phyloP scores from a whole-genome alignment of 2,329 filamentous ascomycete genomes.

The Penicillium sp. region DNA sequence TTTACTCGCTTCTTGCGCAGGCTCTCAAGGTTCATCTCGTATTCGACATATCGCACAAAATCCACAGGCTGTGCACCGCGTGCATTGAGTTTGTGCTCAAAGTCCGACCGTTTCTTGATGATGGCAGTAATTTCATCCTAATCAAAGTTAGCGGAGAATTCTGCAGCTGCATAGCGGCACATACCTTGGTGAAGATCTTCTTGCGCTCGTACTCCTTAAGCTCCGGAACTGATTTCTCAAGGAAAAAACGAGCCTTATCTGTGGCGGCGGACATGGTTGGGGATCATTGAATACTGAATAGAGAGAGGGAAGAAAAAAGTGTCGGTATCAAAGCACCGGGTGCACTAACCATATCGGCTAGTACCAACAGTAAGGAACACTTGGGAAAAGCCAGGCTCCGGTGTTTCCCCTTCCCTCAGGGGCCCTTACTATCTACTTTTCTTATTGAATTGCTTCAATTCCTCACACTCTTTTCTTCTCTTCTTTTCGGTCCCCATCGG shows the following conservation, averaged over 20 bases:
- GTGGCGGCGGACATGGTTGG: conserved; percentile 70
- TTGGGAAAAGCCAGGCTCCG: conserved; percentile 20
- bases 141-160: conserved; percentile 9
- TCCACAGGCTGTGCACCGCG: conserved; percentile 70
- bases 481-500: conserved; percentile 4
- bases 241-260: conserved; percentile 91
- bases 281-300: conserved; percentile 5
- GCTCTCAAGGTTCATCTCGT: conserved; percentile 63
- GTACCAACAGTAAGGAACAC: conserved; percentile 7
- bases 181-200: conserved; percentile 76
- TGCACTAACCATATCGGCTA: conserved; percentile 17
- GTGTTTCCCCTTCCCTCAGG: conserved; percentile 29
- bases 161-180: conserved; percentile 13
- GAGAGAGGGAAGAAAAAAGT: conserved; percentile 27
- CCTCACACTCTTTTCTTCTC: conserved; percentile 10
- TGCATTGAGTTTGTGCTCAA: conserved; percentile 84
- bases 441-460: conserved; percentile 23
- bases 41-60: conserved; percentile 76
- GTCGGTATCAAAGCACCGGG: conserved; percentile 27
- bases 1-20: conserved; percentile 78
- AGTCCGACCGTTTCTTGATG: conserved; percentile 83
- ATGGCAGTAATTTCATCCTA: conserved; percentile 87
- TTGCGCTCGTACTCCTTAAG: conserved; percentile 89
- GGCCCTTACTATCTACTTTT: conserved; percentile 25
- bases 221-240: conserved; percentile 88